Conservation (phyloP, 73 alveolate species). For the Durusdinium trenchii region DNA sequence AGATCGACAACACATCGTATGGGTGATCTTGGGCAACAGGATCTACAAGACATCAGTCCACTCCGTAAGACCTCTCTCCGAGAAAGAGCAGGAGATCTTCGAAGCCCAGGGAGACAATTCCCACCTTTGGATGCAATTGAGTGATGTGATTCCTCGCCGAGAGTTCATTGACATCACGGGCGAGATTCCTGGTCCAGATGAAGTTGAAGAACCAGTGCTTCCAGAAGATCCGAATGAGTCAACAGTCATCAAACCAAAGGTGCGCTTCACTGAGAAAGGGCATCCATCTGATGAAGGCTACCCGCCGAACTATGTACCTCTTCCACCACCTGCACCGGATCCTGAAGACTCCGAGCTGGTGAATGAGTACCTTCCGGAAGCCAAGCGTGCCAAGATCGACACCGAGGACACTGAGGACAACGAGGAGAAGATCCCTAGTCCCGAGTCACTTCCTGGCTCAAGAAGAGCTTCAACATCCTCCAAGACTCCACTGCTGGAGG, state of each 20-base stretch:
- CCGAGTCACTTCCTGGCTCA: too few relatives aligned
- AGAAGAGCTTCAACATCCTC: too few relatives aligned
- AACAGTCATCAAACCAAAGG: not conserved
- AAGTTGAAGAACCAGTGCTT: not conserved
- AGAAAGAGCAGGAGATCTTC: too few relatives aligned
- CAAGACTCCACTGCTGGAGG: not conserved
- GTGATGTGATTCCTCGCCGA: not conserved
- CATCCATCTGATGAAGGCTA: not conserved
- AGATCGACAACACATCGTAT: too few relatives aligned
- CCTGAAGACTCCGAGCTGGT: too few relatives aligned
- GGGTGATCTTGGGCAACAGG: too few relatives aligned
- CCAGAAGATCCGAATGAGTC: not conserved
- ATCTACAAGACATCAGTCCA: too few relatives aligned
- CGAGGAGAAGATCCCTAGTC: not conserved
- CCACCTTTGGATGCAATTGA: not conserved
- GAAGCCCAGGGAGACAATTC: too few relatives aligned
- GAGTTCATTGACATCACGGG: not conserved
- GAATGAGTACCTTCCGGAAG: too few relatives aligned
- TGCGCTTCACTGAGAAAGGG: not conserved
- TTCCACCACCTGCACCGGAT: not conserved
- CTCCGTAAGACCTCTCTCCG: too few relatives aligned
- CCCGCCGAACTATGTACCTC: not conserved
- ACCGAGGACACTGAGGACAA: not conserved
- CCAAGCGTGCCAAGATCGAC: not conserved
- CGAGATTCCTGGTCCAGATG: not conserved